Base-by-base conservation (phyloP, 352 stramenopile species). In the Globisporangium canariense region DNA sequence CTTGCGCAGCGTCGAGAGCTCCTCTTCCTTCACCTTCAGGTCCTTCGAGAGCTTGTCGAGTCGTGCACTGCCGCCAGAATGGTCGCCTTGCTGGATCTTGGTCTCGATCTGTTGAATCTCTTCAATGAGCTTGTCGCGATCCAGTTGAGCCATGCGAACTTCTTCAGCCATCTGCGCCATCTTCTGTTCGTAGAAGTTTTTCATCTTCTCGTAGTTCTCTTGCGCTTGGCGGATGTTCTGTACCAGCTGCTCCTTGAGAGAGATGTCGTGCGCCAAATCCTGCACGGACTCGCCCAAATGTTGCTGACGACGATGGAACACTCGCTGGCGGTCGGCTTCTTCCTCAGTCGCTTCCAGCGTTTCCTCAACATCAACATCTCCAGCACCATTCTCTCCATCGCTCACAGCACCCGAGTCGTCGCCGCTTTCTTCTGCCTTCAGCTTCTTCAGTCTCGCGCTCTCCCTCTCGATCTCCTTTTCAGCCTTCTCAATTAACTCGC, bases 171-270 rank as follows among this genome's bases (percentile, higher is more conserved):
- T 94, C 67, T 93, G 72, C 14, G 74, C 70, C 79, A 96, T 88
- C 63, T 92, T 91, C 32, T 90, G 70, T 56, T 96, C 88, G 62
- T 94, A 94, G 51, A 92, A 90, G 14, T 54, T 91, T 60, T 88
- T 89, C 68, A 96, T 77, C 9, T 81, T 78, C 40, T 93, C 86
- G 60, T 92, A 96, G 50, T 91, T 91, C 67, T 91, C 84, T 69
- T 93, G 81, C 10, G 81, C 75, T 40, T 89, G 76, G 1, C 81
- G 80, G 58, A 96, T 84, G 47, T 89, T 91, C 34, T 91, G 78
- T 9, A 94, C 75, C 16, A 96, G 77, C 22, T 94, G 82, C 65
- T 96, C 86, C 55, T 96, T 96, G 20, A 94, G 61, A 8, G 88
- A 92, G 66, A 96, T 96, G 38, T 94, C 81, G 38, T 91, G 82